Conservation (phyloP, 768 basidiomycete species). For the Suillus variegatus region DNA sequence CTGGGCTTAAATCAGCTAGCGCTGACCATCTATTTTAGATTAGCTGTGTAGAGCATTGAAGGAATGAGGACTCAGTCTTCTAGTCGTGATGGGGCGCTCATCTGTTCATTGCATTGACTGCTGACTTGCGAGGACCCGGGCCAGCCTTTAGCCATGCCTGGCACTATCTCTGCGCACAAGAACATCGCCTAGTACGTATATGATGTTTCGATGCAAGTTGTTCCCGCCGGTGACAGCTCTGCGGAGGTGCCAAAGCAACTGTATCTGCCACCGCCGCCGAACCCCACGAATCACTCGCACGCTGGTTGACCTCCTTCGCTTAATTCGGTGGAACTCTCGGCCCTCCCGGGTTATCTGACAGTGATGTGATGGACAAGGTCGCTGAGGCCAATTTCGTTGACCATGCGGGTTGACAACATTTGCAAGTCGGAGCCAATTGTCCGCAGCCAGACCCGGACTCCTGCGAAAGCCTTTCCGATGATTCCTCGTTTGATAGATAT, state of each 20-base stretch:
- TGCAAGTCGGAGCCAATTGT: conserved; percentile 45
- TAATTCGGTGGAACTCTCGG: conserved; percentile 44
- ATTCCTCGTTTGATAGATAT: not conserved
- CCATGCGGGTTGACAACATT: conserved; percentile 48
- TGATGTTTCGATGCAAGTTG: conserved; percentile 43
- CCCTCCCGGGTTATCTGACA: conserved; percentile 36
- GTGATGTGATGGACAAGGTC: conserved; percentile 44
- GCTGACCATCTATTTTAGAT: not conserved
- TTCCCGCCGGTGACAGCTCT: conserved; percentile 82
- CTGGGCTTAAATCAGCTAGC: not conserved
- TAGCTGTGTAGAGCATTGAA: not conserved
- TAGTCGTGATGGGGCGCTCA: not conserved
- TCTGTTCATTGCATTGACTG: conserved; percentile 71
- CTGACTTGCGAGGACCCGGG: conserved; percentile 68
- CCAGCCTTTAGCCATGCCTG: conserved; percentile 77
- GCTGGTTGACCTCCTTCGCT: conserved; percentile 70
- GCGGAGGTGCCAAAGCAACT: conserved; percentile 50
- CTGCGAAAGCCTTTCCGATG: conserved; percentile 16
- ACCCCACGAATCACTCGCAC: conserved; percentile 50
- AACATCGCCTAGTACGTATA: conserved; percentile 82
- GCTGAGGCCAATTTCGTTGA: conserved; percentile 58
- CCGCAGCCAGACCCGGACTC: conserved; percentile 35
- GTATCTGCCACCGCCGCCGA: conserved; percentile 32
- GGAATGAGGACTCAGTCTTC: not conserved
- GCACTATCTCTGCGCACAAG: conserved; percentile 84